Evolutionary conservation across 225 moss, liverwort and hornwort genomes (phyloP), one percentile per base, ranked within the genome.

Genomic region (Sphagnum contortum): DNA sequence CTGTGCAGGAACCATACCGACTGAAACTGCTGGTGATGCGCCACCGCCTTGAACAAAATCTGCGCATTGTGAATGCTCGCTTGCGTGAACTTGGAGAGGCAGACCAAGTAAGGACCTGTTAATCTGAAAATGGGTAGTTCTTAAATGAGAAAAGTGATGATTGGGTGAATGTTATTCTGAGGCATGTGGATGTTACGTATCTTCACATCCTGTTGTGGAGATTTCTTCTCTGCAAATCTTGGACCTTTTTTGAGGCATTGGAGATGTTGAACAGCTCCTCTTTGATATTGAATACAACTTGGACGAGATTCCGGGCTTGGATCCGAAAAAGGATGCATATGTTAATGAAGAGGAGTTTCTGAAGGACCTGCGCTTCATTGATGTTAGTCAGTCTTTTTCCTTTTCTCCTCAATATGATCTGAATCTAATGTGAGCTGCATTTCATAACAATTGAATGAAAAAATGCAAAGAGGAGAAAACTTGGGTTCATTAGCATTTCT

Each of bases 231-330:
- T 29, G 29, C 29, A 29, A 29, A 29, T 29, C 29, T 29, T 29
- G 29, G 29, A 29, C 29, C 0, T 29, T 29, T 29, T 29, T 29
- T 29, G 29, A 29, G 29, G 29, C 0, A 29, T 29, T 29, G 29
- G 29, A 29, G 29, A 29, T 29, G 29, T 29, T 70, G 76, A 56
- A 65, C 77, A 95, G 95, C 77, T 96, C 80, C 72, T 96, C 70
- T 92, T 90, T 69, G 96, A 96, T 67, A 90, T 92, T 64, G 96
- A 96, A 74, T 96, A 81, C 81, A 92, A 90, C 74, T 87, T 92
- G 56, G 92, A 96, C 76, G 87, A 90, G 73, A 92, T 92, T 67
- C 88, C 92, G 14, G 92, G 96, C 61, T 69, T 96, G 68, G 88
- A 92, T 60, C 84, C 87, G 49, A 85, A 80, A 66, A 78, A 96